These are phyloP conservation scores for Ceratobasidium theobromae DNA, from an alignment of 1,284 basidiomycete genomes.

Conservation along the genomic window DNA sequence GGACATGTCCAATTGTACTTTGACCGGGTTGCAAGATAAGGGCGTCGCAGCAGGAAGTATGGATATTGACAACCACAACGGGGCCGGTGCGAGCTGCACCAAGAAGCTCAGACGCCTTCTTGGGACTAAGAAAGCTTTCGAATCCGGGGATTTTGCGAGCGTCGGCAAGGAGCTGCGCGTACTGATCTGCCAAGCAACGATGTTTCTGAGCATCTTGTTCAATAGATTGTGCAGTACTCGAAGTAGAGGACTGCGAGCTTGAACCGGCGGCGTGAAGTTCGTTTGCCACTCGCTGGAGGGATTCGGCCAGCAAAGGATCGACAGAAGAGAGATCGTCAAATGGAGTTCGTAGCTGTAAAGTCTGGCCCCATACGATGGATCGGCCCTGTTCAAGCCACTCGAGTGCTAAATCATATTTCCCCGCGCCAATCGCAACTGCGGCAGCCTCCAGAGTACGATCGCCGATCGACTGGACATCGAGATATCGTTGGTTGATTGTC, in stretches of 20 bases:
- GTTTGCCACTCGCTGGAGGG: background rate
- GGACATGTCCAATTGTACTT: background rate
- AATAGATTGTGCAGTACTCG: background rate
- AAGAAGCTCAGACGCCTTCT: background rate
- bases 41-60: constrained; percentile 28
- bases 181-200: too few relatives aligned
- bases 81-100: constrained; percentile 25
- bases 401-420: background rate
- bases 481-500: too few relatives aligned
- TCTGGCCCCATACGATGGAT: constrained; percentile 4
- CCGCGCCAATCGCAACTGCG: constrained; percentile 26
- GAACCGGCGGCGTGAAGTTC: background rate
- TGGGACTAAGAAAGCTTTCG: constrained; percentile 8
- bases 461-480: too few relatives aligned
- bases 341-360: background rate
- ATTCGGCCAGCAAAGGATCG: background rate
- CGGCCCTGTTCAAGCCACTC: constrained; percentile 10
- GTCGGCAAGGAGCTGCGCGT: constrained; percentile 34
- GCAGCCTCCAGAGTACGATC: too few relatives aligned
- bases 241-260: background rate
- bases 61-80: constrained; percentile 32
- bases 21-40: constrained; percentile 6
- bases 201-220: constrained; percentile 25
- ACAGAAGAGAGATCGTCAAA: background rate
- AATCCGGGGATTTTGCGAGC: constrained; percentile 16